A percentile compares a stretch with the other conserved stretches of the same genome.
Evolutionary conservation across 352 stramenopile species (phyloP).

Genomic region (Phytophthora melonis): DNA sequence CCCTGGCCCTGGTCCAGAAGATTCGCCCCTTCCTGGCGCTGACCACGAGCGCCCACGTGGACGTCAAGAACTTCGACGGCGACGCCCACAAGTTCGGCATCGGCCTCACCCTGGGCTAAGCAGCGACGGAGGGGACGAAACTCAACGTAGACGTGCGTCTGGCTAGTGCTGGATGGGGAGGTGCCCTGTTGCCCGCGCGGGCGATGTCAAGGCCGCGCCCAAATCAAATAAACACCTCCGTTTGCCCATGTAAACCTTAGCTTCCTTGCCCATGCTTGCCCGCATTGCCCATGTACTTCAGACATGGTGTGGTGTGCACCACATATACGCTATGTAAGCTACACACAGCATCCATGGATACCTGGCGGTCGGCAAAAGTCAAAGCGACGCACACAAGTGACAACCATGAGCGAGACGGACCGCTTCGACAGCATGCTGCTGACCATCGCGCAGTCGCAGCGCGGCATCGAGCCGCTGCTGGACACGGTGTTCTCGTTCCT

Average conservation of each 20-base stretch:
- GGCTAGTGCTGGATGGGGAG: constrained; percentile 32
- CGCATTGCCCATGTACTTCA: too few species aligned
- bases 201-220: neutral
- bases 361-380: neutral
- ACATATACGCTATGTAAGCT: constrained; percentile 10
- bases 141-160: constrained; percentile 32
- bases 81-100: constrained; percentile 93
- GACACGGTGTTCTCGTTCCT: constrained; percentile 99
- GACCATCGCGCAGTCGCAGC: constrained; percentile 96
- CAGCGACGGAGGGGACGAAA: neutral
- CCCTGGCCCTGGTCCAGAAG: constrained; percentile 87
- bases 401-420: constrained; percentile 73
- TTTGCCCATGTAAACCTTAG: constrained; percentile 20
- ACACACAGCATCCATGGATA: constrained; percentile 24
- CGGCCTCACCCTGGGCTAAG: constrained; percentile 88
- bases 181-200: constrained; percentile 12
- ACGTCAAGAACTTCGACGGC: constrained; percentile 93
- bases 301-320: neutral
- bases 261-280: neutral
- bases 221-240: constrained; percentile 43
- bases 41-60: constrained; percentile 87
- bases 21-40: constrained; percentile 86
- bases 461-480: constrained; percentile 98
- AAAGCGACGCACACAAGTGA: constrained; percentile 18
- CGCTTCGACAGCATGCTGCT: constrained; percentile 97